Evolutionary conservation across 257 asterid genomes (phyloP).

Genomic region (Ilex aquifolium): DNA sequence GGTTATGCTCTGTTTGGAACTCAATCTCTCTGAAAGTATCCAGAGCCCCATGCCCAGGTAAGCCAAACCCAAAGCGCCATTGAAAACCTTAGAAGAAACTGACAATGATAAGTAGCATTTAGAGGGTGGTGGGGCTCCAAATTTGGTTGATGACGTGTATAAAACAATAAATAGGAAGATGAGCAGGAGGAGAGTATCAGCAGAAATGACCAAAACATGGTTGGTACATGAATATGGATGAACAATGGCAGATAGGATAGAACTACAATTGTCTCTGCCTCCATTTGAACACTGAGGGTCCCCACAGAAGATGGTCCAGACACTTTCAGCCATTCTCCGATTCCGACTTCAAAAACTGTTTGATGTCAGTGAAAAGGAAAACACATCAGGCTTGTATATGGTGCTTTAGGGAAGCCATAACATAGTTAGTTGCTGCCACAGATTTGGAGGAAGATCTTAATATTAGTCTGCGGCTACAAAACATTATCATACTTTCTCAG

Average conservation of each 20-base stretch:
- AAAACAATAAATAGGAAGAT: slow-evolving; percentile 3
- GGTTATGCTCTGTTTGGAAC: not conserved
- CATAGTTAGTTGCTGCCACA: no score
- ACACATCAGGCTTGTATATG: no score
- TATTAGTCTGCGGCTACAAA: no score
- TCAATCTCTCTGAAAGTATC: not conserved
- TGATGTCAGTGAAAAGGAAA: no score
- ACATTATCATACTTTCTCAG: no score
- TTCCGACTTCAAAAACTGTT: no score
- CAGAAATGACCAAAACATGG: slow-evolving; percentile 12
- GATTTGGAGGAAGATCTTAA: no score
- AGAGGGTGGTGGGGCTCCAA: not conserved
- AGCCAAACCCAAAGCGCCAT: slow-evolving; percentile 9
- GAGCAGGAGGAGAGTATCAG: slow-evolving; percentile 10
- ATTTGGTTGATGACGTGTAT: slow-evolving; percentile 1
- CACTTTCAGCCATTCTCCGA: not conserved
- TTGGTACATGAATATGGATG: slow-evolving; percentile 18
- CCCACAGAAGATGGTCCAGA: slow-evolving; percentile 17
- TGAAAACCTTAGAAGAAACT: slow-evolving; percentile 9
- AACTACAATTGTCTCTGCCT: not conserved
- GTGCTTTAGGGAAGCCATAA: no score
- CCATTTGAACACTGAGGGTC: slow-evolving; percentile 2
- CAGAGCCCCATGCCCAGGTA: slow-evolving; percentile 14
- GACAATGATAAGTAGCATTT: slow-evolving; percentile 5
- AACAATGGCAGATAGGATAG: not conserved